Conservation (phyloP, 352 stramenopile genomes). For the Thalassiosira gravida region DNA sequence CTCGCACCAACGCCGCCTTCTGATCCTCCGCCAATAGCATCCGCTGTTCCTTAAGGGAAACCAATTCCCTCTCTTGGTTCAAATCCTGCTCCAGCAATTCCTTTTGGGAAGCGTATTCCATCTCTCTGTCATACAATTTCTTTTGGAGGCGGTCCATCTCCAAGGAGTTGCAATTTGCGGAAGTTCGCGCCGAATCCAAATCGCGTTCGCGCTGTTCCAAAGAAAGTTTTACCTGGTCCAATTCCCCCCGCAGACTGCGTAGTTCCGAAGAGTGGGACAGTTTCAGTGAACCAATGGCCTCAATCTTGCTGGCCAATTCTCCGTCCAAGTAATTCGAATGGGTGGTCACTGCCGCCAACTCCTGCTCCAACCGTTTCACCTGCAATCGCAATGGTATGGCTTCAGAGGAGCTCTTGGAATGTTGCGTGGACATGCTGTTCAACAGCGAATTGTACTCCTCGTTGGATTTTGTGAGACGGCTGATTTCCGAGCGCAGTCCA, state of each 20-base stretch:
- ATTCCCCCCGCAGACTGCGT: slow-evolving; percentile 34
- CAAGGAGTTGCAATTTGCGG: slow-evolving; percentile 21
- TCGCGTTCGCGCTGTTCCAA: slow-evolving; percentile 60
- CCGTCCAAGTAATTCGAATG: slow-evolving; percentile 74
- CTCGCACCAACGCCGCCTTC: slow-evolving; percentile 38
- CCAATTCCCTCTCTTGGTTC: slow-evolving; percentile 60
- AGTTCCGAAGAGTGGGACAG: slow-evolving; percentile 41
- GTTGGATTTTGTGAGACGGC: slow-evolving; percentile 68
- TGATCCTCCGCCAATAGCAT: slow-evolving; percentile 57
- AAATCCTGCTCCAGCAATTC: slow-evolving; percentile 54
- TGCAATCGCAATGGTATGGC: slow-evolving; percentile 72
- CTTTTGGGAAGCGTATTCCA: slow-evolving; percentile 24
- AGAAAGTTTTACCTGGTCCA: slow-evolving; percentile 42
- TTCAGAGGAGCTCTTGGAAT: slow-evolving; percentile 65
- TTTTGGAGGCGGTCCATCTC: slow-evolving; percentile 35
- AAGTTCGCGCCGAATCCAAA: slow-evolving; percentile 34
- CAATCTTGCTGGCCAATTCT: slow-evolving; percentile 55
- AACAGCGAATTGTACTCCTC: slow-evolving; percentile 52
- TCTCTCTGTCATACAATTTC: slow-evolving; percentile 34
- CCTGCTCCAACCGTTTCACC: slow-evolving; percentile 66
- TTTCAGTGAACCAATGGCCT: slow-evolving; percentile 44
- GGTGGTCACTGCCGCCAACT: slow-evolving; percentile 66
- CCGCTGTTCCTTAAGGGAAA: slow-evolving; percentile 69
- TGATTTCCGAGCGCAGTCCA: slow-evolving; percentile 27
- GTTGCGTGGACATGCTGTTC: slow-evolving; percentile 53